These are phyloP conservation scores for Aspergillus sp. DNA, from an alignment of 2,329 filamentous ascomycete genomes.

Conservation along the genomic window DNA sequence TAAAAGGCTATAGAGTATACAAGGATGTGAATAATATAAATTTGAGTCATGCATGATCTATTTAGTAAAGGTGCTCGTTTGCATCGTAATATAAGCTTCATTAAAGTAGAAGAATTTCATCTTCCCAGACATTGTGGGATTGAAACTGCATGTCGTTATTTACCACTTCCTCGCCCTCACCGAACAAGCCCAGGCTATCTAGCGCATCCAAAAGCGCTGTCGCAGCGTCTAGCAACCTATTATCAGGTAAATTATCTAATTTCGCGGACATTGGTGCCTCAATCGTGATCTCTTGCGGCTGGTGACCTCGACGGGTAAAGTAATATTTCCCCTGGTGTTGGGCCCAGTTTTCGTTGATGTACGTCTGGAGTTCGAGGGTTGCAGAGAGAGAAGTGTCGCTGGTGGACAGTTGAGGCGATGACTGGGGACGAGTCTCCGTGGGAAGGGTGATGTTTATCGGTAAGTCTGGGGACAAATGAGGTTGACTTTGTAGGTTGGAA, in stretches of 20 bases:
- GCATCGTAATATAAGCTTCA: background rate
- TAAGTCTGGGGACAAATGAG: conserved; percentile 10
- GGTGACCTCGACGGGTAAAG: conserved; percentile 44
- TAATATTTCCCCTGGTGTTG: conserved; percentile 45
- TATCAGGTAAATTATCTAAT: conserved; percentile 21
- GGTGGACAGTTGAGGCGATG: conserved; percentile 11
- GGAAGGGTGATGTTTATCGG: background rate
- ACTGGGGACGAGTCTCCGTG: conserved; percentile 3
- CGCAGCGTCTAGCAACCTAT: conserved; percentile 24
- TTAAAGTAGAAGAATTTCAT: conserved; percentile 1
- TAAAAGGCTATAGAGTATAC: too few species aligned
- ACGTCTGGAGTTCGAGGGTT: conserved; percentile 44
- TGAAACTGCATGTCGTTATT: background rate
- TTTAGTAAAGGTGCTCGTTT: background rate
- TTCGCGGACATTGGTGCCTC: conserved; percentile 26
- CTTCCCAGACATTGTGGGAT: background rate
- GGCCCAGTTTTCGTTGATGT: conserved; percentile 50
- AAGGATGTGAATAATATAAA: too few species aligned
- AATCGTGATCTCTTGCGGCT: conserved; percentile 46
- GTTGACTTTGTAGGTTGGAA: conserved; percentile 19
- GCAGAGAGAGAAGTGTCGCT: conserved; percentile 32
- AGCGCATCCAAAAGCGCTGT: conserved; percentile 11
- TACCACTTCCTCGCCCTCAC: background rate
- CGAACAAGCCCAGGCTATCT: conserved; percentile 15
- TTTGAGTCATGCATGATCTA: background rate